A percentile compares a stretch with the other conserved stretches of the same genome.
Evolutionary conservation across 495 filamentous ascomycete genomes (phyloP).

Genomic region (Talaromyces adpressus): DNA sequence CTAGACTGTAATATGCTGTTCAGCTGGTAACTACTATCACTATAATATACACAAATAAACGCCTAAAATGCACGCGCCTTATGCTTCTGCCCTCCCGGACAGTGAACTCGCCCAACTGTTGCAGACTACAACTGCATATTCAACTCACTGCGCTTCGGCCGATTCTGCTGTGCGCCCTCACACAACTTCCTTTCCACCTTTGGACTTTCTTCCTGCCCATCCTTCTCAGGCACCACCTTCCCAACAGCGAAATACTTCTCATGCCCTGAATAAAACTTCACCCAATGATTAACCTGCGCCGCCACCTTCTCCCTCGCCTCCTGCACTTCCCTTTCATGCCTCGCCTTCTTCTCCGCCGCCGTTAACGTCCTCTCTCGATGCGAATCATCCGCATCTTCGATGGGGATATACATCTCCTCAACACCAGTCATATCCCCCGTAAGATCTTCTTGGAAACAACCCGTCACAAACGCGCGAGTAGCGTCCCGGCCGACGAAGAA

Average conservation of each 20-base stretch:
- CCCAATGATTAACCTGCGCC: conserved; percentile 38
- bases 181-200: conserved; percentile 40
- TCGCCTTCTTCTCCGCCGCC: conserved; percentile 44
- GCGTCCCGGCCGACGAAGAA: conserved; percentile 87
- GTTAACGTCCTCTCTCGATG: conserved; percentile 37
- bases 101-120: not conserved
- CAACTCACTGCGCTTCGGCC: conserved; percentile 16
- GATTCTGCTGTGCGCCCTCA: conserved; percentile 33
- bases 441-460: conserved; percentile 82
- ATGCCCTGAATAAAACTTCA: conserved; percentile 67
- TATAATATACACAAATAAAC: not conserved
- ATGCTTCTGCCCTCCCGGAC: not conserved
- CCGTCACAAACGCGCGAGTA: conserved; percentile 88
- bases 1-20: not conserved
- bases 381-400: conserved; percentile 54
- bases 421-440: conserved; percentile 77
- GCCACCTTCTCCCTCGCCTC: conserved; percentile 34
- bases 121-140: conserved; percentile 1
- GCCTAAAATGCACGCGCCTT: not conserved
- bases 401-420: conserved; percentile 81
- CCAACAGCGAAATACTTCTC: conserved; percentile 71
- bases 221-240: conserved; percentile 36
- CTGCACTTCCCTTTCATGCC: conserved; percentile 47
- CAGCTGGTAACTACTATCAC: not conserved
- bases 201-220: conserved; percentile 18